A percentile compares a stretch with the other conserved stretches of the same genome.
These are phyloP conservation scores for Xylaria arbuscula DNA, from an alignment of 2,329 filamentous ascomycete genomes.

Conservation along the genomic window DNA sequence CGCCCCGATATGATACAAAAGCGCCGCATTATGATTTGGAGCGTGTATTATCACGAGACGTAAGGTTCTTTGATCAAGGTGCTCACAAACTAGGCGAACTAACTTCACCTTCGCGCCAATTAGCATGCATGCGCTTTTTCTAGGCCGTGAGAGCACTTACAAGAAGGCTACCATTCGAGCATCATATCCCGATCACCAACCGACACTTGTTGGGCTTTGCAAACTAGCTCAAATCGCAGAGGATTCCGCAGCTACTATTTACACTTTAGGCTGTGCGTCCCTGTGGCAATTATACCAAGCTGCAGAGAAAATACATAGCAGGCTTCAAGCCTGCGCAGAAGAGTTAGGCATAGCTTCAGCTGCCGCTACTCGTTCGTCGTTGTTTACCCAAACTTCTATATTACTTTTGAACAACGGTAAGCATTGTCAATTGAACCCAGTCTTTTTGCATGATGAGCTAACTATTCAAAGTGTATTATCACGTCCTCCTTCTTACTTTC, in stretches of 20 bases:
- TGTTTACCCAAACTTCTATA: constrained; percentile 9
- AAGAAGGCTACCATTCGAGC: constrained; percentile 24
- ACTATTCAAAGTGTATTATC: constrained; percentile 26
- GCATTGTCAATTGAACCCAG: background rate
- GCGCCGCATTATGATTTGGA: constrained; percentile 24
- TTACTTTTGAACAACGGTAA: constrained; percentile 27
- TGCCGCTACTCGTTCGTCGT: constrained; percentile 13
- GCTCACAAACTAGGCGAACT: background rate
- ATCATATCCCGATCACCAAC: constrained; percentile 23
- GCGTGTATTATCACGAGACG: constrained; percentile 31
- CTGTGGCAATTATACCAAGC: constrained; percentile 26
- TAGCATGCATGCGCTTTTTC: constrained; percentile 23
- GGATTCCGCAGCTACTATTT: constrained; percentile 21
- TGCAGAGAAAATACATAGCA: constrained; percentile 26
- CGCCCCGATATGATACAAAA: constrained; percentile 25
- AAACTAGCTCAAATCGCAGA: constrained; percentile 32
- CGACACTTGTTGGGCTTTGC: constrained; percentile 24
- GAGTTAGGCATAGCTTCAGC: constrained; percentile 27
- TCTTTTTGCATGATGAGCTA: background rate
- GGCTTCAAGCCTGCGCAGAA: constrained; percentile 25
- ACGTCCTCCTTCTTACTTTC: constrained; percentile 27
- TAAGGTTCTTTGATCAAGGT: constrained; percentile 1
- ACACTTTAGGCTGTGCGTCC: constrained; percentile 8
- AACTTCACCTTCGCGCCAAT: background rate
- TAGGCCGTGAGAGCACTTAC: constrained; percentile 28